Evolutionary conservation across 768 basidiomycete genomes (phyloP).

Genomic region (Baorangia bicolor): DNA sequence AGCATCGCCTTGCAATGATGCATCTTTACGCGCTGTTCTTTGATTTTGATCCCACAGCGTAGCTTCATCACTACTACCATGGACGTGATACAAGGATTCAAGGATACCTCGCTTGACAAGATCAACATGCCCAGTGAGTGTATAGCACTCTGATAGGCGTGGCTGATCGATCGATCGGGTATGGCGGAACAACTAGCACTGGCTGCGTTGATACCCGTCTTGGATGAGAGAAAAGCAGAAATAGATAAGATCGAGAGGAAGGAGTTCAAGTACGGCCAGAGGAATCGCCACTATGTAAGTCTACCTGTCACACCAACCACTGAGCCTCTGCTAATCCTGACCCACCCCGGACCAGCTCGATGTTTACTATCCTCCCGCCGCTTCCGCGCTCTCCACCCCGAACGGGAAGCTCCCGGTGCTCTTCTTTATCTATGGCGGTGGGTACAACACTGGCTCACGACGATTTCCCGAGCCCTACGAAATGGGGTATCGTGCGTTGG

Average conservation of each 20-base stretch:
- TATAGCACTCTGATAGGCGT: neutral
- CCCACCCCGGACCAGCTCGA: constrained; percentile 47
- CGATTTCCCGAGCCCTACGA: constrained; percentile 45
- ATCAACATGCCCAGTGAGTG: constrained; percentile 37
- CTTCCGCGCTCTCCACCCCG: constrained; percentile 22
- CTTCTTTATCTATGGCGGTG: constrained; percentile 68
- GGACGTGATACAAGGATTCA: constrained; percentile 36
- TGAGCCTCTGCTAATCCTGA: neutral
- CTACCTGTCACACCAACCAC: neutral
- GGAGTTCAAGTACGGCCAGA: constrained; percentile 55
- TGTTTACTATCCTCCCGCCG: constrained; percentile 55
- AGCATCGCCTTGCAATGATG: neutral
- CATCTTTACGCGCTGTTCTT: neutral
- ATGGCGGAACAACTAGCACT: constrained; percentile 36
- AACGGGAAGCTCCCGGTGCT: constrained; percentile 45
- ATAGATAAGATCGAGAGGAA: constrained; percentile 50
- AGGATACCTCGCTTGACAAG: constrained; percentile 30
- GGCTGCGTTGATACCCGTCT: constrained; percentile 46
- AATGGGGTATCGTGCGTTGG: constrained; percentile 56
- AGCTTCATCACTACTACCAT: constrained; percentile 21
- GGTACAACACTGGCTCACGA: constrained; percentile 54
- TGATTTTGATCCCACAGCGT: neutral
- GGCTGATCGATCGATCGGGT: constrained; percentile 7
- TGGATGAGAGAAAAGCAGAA: constrained; percentile 45
- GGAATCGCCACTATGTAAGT: constrained; percentile 40